These are phyloP conservation scores for Poteriospumella lacustris DNA, from an alignment of 108 stramenopile genomes.

Conservation along the genomic window DNA sequence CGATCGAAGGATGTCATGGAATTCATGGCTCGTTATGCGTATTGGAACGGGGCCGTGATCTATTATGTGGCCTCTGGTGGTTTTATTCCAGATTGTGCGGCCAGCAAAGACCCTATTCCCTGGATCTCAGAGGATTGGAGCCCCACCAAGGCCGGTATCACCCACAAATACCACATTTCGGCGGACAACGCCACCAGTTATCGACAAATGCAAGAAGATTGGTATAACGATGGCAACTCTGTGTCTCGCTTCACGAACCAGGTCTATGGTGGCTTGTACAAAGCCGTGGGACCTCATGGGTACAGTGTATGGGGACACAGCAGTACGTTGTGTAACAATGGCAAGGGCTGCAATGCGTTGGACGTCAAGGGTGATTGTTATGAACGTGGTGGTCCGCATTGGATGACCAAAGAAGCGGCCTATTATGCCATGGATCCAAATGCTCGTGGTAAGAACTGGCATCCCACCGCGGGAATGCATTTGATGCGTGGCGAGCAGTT, in stretches of 20 bases:
- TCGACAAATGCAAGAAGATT: not conserved
- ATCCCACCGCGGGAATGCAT: slow-evolving; percentile 14
- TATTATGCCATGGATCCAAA: not conserved
- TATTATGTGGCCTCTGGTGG: slow-evolving; percentile 13
- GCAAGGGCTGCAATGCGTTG: not conserved
- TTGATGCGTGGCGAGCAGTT: not conserved
- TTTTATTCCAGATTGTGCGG: not conserved
- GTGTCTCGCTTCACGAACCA: not conserved
- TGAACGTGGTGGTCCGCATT: slow-evolving; percentile 5
- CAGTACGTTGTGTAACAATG: not conserved
- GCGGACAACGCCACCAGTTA: not conserved
- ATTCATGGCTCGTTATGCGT: not conserved
- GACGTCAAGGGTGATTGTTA: not conserved
- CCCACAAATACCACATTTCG: not conserved
- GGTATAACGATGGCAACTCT: slow-evolving; percentile 12
- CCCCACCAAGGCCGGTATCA: not conserved
- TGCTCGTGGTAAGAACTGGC: not conserved
- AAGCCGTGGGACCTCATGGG: slow-evolving; percentile 1
- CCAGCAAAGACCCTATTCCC: slow-evolving; percentile 1
- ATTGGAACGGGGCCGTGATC: not conserved
- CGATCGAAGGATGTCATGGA: not conserved
- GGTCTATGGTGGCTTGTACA: slow-evolving; percentile 1
- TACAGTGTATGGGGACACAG: slow-evolving; percentile 15
- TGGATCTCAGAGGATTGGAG: slow-evolving; percentile 16
- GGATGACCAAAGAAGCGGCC: not conserved